phyloP scores from a whole-genome alignment of 495 filamentous ascomycete species.

The Letharia columbiana region DNA sequence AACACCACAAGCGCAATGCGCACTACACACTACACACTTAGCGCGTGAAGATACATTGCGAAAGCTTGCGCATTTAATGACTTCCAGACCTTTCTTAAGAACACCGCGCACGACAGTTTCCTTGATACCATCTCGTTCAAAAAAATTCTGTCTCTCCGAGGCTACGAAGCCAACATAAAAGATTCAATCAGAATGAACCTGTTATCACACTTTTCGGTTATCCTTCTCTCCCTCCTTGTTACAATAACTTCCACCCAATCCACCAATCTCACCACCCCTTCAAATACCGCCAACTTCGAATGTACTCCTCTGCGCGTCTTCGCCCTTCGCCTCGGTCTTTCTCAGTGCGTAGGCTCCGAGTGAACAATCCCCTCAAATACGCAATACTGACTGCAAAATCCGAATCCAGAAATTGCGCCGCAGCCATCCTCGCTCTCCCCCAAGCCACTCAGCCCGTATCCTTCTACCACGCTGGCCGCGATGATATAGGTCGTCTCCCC shows the following conservation, averaged over 20 bases:
- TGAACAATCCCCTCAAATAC: background rate
- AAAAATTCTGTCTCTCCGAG: background rate
- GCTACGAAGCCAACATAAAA: background rate
- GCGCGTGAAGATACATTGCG: background rate
- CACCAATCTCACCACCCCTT: background rate
- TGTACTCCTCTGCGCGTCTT: background rate
- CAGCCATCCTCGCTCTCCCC: background rate
- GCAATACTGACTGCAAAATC: background rate
- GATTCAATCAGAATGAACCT: background rate
- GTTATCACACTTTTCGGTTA: background rate
- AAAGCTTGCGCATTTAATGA: background rate
- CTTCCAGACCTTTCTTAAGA: background rate
- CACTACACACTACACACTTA: too few relatives aligned
- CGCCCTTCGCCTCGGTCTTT: background rate
- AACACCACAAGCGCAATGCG: background rate
- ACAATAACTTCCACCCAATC: background rate
- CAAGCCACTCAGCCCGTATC: background rate
- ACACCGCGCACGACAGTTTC: background rate
- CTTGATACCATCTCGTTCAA: background rate
- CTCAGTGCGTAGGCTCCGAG: background rate
- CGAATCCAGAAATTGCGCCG: background rate
- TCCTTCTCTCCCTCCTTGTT: background rate
- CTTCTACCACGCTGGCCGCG: background rate
- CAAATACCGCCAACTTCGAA: background rate
- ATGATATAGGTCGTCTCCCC: background rate